Percentiles rank a stretch among this genome's conserved stretches.
Evolutionary conservation across 1,284 basidiomycete species (phyloP).

Genomic region (Tausonia pullulans): DNA sequence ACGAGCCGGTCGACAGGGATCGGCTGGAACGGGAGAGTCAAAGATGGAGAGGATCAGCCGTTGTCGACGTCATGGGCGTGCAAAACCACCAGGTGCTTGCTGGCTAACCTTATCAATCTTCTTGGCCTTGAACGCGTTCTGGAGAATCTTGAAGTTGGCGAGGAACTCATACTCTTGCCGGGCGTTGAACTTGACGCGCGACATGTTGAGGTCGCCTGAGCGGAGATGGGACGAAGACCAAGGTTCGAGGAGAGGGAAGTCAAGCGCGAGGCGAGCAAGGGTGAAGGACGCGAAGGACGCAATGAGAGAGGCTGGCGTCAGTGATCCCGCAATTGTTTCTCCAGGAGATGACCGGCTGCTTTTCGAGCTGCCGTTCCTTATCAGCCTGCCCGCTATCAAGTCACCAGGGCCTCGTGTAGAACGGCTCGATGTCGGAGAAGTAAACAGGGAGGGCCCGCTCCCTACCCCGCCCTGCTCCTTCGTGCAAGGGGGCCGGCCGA

Average conservation of each 20-base stretch:
- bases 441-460: no score
- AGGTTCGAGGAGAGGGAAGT: neutral
- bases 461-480: no score
- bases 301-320: neutral
- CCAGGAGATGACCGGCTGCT: no score
- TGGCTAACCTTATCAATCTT: slow-evolving; percentile 79
- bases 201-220: slow-evolving; percentile 73
- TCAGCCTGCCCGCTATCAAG: no score
- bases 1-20: slow-evolving; percentile 86
- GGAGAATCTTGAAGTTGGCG: slow-evolving; percentile 89
- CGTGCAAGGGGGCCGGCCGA: no score
- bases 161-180: slow-evolving; percentile 94
- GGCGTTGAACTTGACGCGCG: slow-evolving; percentile 79
- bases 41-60: slow-evolving; percentile 4
- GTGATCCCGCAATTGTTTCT: no score
- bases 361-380: no score
- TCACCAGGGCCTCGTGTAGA: no score
- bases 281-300: neutral
- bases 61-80: neutral
- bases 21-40: slow-evolving; percentile 45
- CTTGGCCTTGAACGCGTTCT: slow-evolving; percentile 74
- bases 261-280: slow-evolving; percentile 1
- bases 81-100: neutral
- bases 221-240: neutral
- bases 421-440: no score